These are phyloP conservation scores for Carex pumila DNA, from an alignment of 176 grass and related monocot species.

Conservation along the genomic window DNA sequence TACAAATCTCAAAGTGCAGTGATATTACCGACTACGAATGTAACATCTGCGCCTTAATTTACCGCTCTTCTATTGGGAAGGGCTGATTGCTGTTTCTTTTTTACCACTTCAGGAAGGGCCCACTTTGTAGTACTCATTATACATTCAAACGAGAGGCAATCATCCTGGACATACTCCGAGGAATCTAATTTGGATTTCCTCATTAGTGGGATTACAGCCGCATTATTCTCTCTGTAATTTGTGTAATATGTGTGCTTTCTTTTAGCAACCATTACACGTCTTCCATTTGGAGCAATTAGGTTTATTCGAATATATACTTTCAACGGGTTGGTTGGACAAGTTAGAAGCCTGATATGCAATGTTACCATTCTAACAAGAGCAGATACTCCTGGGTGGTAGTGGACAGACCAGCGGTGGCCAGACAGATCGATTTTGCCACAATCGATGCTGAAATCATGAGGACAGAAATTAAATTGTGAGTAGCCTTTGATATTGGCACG, in stretches of 20 bases:
- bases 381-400: too few relatives aligned
- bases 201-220: too few relatives aligned
- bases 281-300: not conserved
- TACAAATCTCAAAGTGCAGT: too few relatives aligned
- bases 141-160: too few relatives aligned
- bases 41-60: too few relatives aligned
- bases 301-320: not conserved
- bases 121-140: too few relatives aligned
- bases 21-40: too few relatives aligned
- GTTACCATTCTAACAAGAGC: not conserved
- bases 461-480: not conserved
- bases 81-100: too few relatives aligned
- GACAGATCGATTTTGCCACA: not conserved
- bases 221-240: not conserved
- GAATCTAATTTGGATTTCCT: too few relatives aligned
- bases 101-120: too few relatives aligned
- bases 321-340: not conserved
- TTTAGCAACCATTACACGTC: not conserved
- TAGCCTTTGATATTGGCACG: not conserved
- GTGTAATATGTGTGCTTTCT: not conserved
- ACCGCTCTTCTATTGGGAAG: too few relatives aligned
- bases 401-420: not conserved
- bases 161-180: too few relatives aligned
- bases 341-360: not conserved
- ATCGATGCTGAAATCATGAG: not conserved